phyloP scores from a whole-genome alignment of 2,329 filamentous ascomycete genomes.

The Cladobotryum mycophilum region DNA sequence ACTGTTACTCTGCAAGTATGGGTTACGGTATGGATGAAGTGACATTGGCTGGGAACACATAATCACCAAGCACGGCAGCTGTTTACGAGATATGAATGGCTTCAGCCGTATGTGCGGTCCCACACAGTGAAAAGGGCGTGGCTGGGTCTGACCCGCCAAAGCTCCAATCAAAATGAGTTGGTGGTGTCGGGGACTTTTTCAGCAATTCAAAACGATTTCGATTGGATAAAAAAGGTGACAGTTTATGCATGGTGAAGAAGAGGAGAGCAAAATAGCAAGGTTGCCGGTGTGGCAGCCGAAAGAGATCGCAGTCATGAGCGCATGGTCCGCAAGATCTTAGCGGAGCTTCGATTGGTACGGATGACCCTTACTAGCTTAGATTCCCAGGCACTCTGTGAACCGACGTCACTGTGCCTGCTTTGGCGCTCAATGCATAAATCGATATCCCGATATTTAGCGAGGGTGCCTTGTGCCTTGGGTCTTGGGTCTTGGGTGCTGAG shows the following conservation, averaged over 20 bases:
- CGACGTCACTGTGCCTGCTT: slow-evolving; percentile 5
- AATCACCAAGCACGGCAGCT: not conserved
- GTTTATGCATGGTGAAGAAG: not conserved
- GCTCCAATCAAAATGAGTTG: not conserved
- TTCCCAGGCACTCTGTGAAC: slow-evolving; percentile 3
- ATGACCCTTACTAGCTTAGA: not conserved
- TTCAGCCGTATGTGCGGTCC: not conserved
- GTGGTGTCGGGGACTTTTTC: not conserved
- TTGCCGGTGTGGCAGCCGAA: not conserved
- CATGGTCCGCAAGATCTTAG: not conserved
- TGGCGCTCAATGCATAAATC: not conserved
- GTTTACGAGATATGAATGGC: not conserved
- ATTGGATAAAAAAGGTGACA: not conserved
- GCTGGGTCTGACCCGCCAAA: not conserved
- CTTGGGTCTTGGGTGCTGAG: no score
- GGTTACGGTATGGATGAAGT: no score
- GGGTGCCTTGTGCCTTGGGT: no score
- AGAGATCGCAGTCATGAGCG: no score
- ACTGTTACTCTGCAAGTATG: not conserved
- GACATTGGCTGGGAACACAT: not conserved
- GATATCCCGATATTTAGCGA: not conserved
- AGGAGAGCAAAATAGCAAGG: not conserved
- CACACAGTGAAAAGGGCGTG: not conserved
- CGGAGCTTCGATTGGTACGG: not conserved
- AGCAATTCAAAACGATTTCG: not conserved